Evolutionary conservation across 169 alveolate genomes (phyloP), one percentile per base, ranked within the genome.

Genomic region (Plasmodium gonderi): DNA sequence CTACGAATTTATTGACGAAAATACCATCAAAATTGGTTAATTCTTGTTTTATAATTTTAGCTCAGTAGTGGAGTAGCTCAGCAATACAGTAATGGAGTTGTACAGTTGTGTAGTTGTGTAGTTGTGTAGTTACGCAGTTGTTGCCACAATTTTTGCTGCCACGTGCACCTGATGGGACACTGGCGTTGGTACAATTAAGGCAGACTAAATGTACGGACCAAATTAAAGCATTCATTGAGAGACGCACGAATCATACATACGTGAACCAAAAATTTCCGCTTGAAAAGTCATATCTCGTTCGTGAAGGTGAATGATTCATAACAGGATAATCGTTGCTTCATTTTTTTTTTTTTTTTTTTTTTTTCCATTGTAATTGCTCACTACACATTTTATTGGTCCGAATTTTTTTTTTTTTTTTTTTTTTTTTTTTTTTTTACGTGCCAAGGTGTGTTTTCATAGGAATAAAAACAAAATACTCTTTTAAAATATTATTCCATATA

Each of bases 1-100:
- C 33, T 95, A 94, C 33, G 96, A 90, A 29, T 96, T 96, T 69
- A 92, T 96, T 64, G 98, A 96, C 79, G 98, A 96, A 69, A 95
- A 93, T 76, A 96, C 98, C 4, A 96, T 96, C 64, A 94, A 95
- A 75, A 94, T 96, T 45, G 98, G 98, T 23, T 96, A 79, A 95
- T 74, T 33, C 11, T 69, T 14, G 23, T 54, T 54, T 54, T 7
- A 4, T 9, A 9, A 54, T 54, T n/a, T n/a, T n/a, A n/a, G n/a
- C n/a, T n/a, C n/a, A n/a, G n/a, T n/a, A n/a, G n/a, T n/a, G n/a
- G n/a, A n/a, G n/a, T n/a, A n/a, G 69, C 23, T 54, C 2, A 51
- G 64, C 64, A 17, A 23, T 6, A 5, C 65, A 5, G 65, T 8
- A 0, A 0, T 3, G 65, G 5, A 9, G n/a, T 49, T 1, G 65